Evolutionary conservation across 2,329 filamentous ascomycete species (phyloP).

Genomic region (Penicillium sp.): DNA sequence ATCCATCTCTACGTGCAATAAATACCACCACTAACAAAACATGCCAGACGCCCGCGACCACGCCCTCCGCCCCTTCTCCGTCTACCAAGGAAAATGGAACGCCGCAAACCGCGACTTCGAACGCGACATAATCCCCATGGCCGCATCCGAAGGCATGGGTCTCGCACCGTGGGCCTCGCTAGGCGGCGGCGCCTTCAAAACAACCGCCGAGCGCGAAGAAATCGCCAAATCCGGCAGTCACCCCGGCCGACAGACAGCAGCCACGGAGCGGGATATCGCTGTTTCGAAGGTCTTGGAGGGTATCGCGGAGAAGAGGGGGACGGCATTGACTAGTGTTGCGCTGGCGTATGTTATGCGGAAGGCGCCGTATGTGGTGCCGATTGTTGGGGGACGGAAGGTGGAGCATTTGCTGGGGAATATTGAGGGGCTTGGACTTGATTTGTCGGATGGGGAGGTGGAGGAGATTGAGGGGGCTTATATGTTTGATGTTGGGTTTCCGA

Average conservation of each 20-base stretch:
- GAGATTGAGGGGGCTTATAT: conserved; percentile 52
- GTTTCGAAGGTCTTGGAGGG: conserved; percentile 23
- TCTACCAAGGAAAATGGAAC: conserved; percentile 65
- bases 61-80: conserved; percentile 65
- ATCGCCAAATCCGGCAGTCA: conserved; percentile 32
- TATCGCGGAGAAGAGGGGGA: conserved; percentile 16
- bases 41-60: conserved; percentile 66
- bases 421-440: conserved; percentile 49
- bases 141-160: conserved; percentile 58
- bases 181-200: conserved; percentile 51
- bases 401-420: conserved; percentile 56
- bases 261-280: conserved; percentile 13
- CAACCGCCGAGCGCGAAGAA: conserved; percentile 30
- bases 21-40: no score
- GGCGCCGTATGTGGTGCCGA: conserved; percentile 52
- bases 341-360: conserved; percentile 54
- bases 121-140: conserved; percentile 66
- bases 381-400: conserved; percentile 52
- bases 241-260: conserved; percentile 22
- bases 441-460: conserved; percentile 53
- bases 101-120: conserved; percentile 62
- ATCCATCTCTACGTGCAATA: no score
- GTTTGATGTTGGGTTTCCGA: conserved; percentile 49
- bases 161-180: conserved; percentile 55
- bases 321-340: conserved; percentile 31